These are phyloP conservation scores for Psilocybe tampanensis DNA, from an alignment of 768 basidiomycete species.

Conservation along the genomic window DNA sequence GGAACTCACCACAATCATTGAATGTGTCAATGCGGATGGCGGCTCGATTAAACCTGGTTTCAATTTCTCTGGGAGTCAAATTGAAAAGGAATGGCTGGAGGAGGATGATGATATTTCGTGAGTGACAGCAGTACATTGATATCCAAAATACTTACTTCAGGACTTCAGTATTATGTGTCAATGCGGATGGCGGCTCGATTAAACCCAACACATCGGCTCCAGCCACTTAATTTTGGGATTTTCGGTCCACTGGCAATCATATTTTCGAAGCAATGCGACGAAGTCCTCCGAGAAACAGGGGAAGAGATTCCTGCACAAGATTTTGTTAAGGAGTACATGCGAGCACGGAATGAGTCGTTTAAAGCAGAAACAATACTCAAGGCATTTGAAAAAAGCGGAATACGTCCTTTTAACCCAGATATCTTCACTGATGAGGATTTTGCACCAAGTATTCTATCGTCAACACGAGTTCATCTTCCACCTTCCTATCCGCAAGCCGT, in stretches of 20 bases:
- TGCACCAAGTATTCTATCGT: neutral
- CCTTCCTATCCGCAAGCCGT: too few species aligned
- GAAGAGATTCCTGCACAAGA: slow-evolving; percentile 23
- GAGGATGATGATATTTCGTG: slow-evolving; percentile 22
- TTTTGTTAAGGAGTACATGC: slow-evolving; percentile 33
- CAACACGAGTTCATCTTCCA: neutral
- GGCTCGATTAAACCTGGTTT: slow-evolving; percentile 30
- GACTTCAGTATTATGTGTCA: too few species aligned
- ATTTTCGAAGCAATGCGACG: slow-evolving; percentile 32
- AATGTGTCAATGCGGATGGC: slow-evolving; percentile 40
- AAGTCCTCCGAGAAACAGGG: slow-evolving; percentile 18
- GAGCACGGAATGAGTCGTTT: slow-evolving; percentile 7
- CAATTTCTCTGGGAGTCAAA: slow-evolving; percentile 33
- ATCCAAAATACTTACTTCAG: too few species aligned
- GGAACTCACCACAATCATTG: slow-evolving; percentile 44
- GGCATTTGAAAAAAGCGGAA: neutral
- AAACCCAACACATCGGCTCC: slow-evolving; percentile 41
- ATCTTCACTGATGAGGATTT: neutral
- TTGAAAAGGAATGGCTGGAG: slow-evolving; percentile 26
- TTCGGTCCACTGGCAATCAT: slow-evolving; percentile 35
- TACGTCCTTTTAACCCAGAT: neutral
- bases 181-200: slow-evolving; percentile 35
- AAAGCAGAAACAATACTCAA: neutral
- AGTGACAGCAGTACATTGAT: too few species aligned
- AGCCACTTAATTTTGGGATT: slow-evolving; percentile 47